phyloP scores from a whole-genome alignment of 352 stramenopile species.

The Pythium aquatile region DNA sequence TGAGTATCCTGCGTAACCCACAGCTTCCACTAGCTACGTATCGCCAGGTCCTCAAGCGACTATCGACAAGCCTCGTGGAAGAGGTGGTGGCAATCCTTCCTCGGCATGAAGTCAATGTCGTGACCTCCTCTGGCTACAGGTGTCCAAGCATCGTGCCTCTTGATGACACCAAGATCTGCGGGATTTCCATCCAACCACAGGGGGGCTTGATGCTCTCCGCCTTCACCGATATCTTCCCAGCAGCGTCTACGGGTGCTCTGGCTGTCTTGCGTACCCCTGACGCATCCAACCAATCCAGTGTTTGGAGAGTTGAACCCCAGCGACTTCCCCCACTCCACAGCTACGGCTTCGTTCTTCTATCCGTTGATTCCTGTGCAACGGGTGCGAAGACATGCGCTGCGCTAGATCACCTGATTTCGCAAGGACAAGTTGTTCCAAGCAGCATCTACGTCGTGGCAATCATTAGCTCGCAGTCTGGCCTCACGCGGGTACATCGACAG shows the following conservation, averaged over 20 bases:
- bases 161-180: constrained; percentile 26
- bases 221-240: constrained; percentile 30
- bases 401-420: constrained; percentile 39
- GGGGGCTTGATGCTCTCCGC: constrained; percentile 22
- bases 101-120: constrained; percentile 13
- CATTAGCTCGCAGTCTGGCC: constrained; percentile 39
- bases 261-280: constrained; percentile 5
- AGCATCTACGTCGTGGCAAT: constrained; percentile 62
- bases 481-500: constrained; percentile 39
- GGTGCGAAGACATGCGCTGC: constrained; percentile 38
- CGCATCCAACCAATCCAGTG: not conserved
- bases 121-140: constrained; percentile 20
- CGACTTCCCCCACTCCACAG: constrained; percentile 31
- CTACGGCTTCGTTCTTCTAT: constrained; percentile 30
- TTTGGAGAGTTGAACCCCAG: constrained; percentile 22
- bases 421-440: constrained; percentile 26
- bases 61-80: constrained; percentile 19
- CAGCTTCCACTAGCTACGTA: constrained; percentile 15
- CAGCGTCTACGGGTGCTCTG: constrained; percentile 21
- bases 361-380: constrained; percentile 46
- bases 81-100: constrained; percentile 23
- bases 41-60: constrained; percentile 13
- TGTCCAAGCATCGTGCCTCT: constrained; percentile 12
- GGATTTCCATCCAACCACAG: constrained; percentile 30
- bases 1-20: constrained; percentile 20